Evolutionary conservation across 73 alveolate species (phyloP), one percentile per base, ranked within the genome.

Genomic region (Paramecium tetraurelia): DNA sequence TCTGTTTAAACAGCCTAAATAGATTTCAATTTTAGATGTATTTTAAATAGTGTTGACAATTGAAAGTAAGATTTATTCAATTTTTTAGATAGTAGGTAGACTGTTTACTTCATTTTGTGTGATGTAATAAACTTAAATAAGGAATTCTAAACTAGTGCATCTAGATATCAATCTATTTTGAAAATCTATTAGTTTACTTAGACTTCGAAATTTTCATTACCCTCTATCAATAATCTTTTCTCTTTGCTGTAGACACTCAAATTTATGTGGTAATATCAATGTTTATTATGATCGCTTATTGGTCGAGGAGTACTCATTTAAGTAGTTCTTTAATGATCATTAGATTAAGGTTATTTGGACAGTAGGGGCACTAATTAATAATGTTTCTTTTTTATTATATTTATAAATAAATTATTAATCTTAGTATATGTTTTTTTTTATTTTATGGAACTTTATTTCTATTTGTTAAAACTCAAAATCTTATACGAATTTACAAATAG

Each of bases 21-120:
- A 88, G 1, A 89, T 89, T 72, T 89, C 94, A 43, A 22, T 89
- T 59, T 71, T 89, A 1, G 94, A 68, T 7, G 94, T 41, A 27
- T 63, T 40, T 10, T 46, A 31, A 21, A 89, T 22, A 7, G 94
- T 89, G 16, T 41, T 48, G 1, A 85, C 43, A 22, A 89, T 46
- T 1, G 69, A 50, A 4, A 58, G 41, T 20, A 89, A 63, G 24
- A 83, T 72, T 44, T 89, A 29, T 16, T 70, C 68, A 22, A 89
- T 70, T 71, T 89, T 89, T 16, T 77, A 24, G 18, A 89, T 70
- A n/a, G 86, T 83, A 8, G 75, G 71, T 72, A 58, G 43, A 89
- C 58, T 70, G n/a, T 58, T 46, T 44, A 89, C 9, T 33, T 63
- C 0, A 27, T 63, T 63, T 63, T 31, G 2, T 63, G 20, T 10